Conservation (phyloP, 495 filamentous ascomycete genomes). For the Darksidea phi region DNA sequence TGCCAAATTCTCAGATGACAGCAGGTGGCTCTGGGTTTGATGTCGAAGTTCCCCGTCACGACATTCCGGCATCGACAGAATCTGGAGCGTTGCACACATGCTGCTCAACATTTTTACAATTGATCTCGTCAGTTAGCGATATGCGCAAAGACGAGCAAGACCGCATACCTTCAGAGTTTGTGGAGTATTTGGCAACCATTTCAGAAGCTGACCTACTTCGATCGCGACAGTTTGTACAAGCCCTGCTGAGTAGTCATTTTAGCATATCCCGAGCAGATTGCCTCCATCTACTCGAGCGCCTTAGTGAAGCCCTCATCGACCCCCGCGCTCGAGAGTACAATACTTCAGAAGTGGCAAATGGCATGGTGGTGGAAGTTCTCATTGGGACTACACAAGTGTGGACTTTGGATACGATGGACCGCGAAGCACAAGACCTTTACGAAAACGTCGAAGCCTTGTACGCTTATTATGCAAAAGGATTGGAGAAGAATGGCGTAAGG, state of each 20-base stretch:
- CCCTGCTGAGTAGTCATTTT: slow-evolving; percentile 9
- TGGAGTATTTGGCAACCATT: slow-evolving; percentile 49
- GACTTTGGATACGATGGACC: slow-evolving; percentile 54
- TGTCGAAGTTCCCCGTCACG: slow-evolving; percentile 48
- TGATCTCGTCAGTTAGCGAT: slow-evolving; percentile 21
- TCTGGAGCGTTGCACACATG: slow-evolving; percentile 50
- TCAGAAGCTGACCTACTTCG: slow-evolving; percentile 58
- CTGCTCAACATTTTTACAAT: slow-evolving; percentile 26
- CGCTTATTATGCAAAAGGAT: slow-evolving; percentile 66
- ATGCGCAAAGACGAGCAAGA: slow-evolving; percentile 5
- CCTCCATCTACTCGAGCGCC: slow-evolving; percentile 48
- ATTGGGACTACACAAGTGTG: slow-evolving; percentile 63
- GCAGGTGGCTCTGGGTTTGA: slow-evolving; percentile 39
- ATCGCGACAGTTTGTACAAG: slow-evolving; percentile 51
- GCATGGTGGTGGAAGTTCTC: slow-evolving; percentile 69
- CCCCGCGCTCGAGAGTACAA: slow-evolving; percentile 49
- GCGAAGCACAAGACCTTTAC: slow-evolving; percentile 44
- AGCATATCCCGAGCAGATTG: slow-evolving; percentile 9
- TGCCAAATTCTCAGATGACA: slow-evolving; percentile 58
- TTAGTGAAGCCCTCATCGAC: slow-evolving; percentile 60
- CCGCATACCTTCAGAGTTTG: slow-evolving; percentile 41
- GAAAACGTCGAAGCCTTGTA: slow-evolving; percentile 73
- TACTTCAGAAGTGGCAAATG: slow-evolving; percentile 73
- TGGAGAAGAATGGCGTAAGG: slow-evolving; percentile 57
- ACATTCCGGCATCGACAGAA: slow-evolving; percentile 49